Base-by-base conservation (phyloP, 768 basidiomycete species). In the Rickenella mellea region DNA sequence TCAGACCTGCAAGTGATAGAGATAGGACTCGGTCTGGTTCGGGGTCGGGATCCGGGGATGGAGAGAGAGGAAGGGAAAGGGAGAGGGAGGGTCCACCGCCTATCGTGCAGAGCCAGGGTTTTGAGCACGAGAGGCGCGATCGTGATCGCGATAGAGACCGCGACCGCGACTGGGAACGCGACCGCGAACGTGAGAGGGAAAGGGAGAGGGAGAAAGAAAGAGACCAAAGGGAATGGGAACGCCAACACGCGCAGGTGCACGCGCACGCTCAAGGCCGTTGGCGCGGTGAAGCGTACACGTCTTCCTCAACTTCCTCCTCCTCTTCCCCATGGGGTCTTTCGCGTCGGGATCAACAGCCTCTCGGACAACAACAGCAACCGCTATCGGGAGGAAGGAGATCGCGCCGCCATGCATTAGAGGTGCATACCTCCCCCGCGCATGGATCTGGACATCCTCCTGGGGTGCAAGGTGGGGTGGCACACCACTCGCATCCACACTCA, bases 271-370 rank as follows among this genome's bases (percentile, higher is more conserved):
- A 50, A 38, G 42, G 49, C 17, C 30, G 25, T n/a, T 31, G 11
- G 7, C 12, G 19, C 12, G 33, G 11, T 10, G 33, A 36, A 3
- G 19, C 33, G 24, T 22, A 11, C 24, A 22, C 33, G 15, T 40
- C 38, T 19, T 25, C 26, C 21, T 41, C 72, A 76, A 40, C 51
- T 63, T 43, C 47, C 60, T 39, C 53, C 54, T 36, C 55, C 65
- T n/a, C 51, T 52, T 20, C 24, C 40, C 56, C 62, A 51, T 47
- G 27, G 67, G 53, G 48, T 45, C 59, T 60, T 48, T 52, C 57
- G 35, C 65, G 62, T 44, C 45, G 59, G 32, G 61, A 60, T 35
- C 53, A 50, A 19, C 55, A 56, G 36, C 58, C 52, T 49, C 54
- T 21, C 19, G 28, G 32, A 12, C 38, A 44, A 26, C 36, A 51